Percentiles rank a stretch among this genome's conserved stretches.
Evolutionary conservation across 176 grass and related monocot species (phyloP).

Genomic region (Musa schizocarpa): DNA sequence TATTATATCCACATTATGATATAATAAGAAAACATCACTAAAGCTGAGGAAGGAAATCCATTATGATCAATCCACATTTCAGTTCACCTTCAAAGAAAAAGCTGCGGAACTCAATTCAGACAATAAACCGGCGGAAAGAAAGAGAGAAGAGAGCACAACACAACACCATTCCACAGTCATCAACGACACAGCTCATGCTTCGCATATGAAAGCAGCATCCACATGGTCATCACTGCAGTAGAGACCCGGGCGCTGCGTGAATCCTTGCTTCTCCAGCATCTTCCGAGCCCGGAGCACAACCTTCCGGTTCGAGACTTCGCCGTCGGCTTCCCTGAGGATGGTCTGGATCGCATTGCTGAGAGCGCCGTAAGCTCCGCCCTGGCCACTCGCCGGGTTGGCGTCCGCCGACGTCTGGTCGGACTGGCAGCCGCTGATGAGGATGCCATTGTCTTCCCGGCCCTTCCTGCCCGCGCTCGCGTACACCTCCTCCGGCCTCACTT

Average conservation of each 20-base stretch:
- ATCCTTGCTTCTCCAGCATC: slow-evolving; percentile 67
- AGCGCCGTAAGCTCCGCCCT: slow-evolving; percentile 44
- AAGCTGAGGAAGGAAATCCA: no score
- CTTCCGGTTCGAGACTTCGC: slow-evolving; percentile 52
- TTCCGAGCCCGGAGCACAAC: slow-evolving; percentile 55
- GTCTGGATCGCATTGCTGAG: slow-evolving; percentile 85
- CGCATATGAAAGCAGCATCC: slow-evolving; percentile 67
- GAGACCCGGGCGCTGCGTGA: slow-evolving; percentile 71
- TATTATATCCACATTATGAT: no score
- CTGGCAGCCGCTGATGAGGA: slow-evolving; percentile 87
- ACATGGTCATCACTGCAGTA: slow-evolving; percentile 79
- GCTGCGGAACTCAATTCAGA: no score
- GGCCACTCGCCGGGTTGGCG: slow-evolving; percentile 50
- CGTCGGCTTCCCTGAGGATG: slow-evolving; percentile 45
- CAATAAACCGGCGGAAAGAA: no score
- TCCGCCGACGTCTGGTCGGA: slow-evolving; percentile 88
- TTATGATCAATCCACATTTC: no score
- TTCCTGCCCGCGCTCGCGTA: slow-evolving; percentile 49
- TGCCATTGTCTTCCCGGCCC: slow-evolving; percentile 44
- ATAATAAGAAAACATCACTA: no score
- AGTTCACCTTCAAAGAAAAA: no score
- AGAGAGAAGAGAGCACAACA: no score
- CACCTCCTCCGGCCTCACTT: slow-evolving; percentile 52
- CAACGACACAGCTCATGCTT: background rate
- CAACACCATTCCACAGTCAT: no score